phyloP scores from a whole-genome alignment of 1,139 yeast genomes.

The Candida albicans region DNA sequence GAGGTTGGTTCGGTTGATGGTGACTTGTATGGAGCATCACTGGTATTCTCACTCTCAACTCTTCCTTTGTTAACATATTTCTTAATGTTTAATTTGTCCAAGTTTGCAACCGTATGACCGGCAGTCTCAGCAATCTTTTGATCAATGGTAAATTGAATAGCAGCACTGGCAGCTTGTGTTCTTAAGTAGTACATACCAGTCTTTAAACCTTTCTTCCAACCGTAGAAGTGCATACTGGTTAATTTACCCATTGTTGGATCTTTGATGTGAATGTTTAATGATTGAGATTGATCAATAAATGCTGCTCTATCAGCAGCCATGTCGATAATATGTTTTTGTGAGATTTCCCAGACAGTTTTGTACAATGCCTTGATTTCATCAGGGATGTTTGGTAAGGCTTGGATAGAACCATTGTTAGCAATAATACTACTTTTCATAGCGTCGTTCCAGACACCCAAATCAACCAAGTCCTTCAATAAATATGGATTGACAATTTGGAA shows the following conservation, averaged over 20 bases:
- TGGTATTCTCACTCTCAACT: constrained; percentile 19
- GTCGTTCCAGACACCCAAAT: constrained; percentile 56
- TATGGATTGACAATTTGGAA: constrained; percentile 61
- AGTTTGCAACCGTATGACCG: constrained; percentile 49
- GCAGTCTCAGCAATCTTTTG: constrained; percentile 42
- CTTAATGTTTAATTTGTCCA: constrained; percentile 58
- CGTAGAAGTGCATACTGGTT: constrained; percentile 61
- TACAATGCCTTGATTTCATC: constrained; percentile 51
- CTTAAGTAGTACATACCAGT: constrained; percentile 65
- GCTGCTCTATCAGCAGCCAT: constrained; percentile 65
- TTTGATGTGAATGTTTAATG: constrained; percentile 55
- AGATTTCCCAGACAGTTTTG: constrained; percentile 63
- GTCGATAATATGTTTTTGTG: constrained; percentile 55
- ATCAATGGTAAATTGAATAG: constrained; percentile 61
- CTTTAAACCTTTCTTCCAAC: constrained; percentile 63
- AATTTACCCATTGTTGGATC: constrained; percentile 59
- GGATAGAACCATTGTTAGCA: constrained; percentile 55
- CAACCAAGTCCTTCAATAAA: constrained; percentile 54
- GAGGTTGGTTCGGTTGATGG: constrained; percentile 52
- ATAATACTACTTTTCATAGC: constrained; percentile 54
- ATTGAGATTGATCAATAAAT: constrained; percentile 60
- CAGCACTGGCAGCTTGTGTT: constrained; percentile 64
- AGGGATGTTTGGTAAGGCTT: constrained; percentile 51
- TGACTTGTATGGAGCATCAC: constrained; percentile 34
- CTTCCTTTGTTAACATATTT: constrained; percentile 38